Percentiles rank a stretch among this genome's conserved stretches.
Evolutionary conservation across 1,284 basidiomycete species (phyloP).

Genomic region (Termitomyces sp.): DNA sequence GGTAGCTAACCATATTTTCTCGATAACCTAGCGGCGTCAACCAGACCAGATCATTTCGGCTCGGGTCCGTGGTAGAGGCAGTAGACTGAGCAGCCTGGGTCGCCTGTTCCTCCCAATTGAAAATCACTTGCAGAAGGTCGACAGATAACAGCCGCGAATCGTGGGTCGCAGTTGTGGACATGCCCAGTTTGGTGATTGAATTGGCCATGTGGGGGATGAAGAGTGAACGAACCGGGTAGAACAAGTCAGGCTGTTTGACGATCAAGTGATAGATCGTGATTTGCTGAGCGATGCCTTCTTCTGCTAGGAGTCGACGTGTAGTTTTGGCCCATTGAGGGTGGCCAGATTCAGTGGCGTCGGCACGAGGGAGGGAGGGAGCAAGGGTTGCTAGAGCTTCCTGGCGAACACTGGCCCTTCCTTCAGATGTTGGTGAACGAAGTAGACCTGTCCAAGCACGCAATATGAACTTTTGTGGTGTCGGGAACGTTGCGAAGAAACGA

Average conservation of each 20-base stretch:
- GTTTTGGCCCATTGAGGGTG: conserved; percentile 87
- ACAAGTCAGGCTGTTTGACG: conserved; percentile 87
- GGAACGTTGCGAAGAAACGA: conserved; percentile 91
- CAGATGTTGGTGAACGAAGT: conserved; percentile 77
- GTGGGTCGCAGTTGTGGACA: conserved; percentile 67
- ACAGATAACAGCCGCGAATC: conserved; percentile 83
- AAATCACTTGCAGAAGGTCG: conserved; percentile 83
- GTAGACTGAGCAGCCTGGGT: conserved; percentile 23
- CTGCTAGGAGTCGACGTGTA: conserved; percentile 82
- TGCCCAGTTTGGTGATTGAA: conserved; percentile 83
- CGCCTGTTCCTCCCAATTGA: conserved; percentile 79
- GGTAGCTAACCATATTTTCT: conserved; percentile 90
- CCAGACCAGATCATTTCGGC: conserved; percentile 42
- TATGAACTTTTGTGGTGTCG: conserved; percentile 91
- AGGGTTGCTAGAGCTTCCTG: conserved; percentile 86
- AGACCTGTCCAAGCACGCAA: conserved; percentile 92
- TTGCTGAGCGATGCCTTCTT: conserved; percentile 87
- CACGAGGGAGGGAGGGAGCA: conserved; percentile 77
- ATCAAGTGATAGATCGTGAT: conserved; percentile 91
- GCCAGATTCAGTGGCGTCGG: conserved; percentile 51
- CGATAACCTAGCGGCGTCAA: conserved; percentile 75
- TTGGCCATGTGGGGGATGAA: conserved; percentile 97
- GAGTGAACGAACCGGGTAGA: conserved; percentile 89
- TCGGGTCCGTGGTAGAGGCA: conserved; percentile 17
- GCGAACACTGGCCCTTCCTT: conserved; percentile 79